Evolutionary conservation across 2,329 filamentous ascomycete genomes (phyloP).

Genomic region (Pestalotiopsis sp.): DNA sequence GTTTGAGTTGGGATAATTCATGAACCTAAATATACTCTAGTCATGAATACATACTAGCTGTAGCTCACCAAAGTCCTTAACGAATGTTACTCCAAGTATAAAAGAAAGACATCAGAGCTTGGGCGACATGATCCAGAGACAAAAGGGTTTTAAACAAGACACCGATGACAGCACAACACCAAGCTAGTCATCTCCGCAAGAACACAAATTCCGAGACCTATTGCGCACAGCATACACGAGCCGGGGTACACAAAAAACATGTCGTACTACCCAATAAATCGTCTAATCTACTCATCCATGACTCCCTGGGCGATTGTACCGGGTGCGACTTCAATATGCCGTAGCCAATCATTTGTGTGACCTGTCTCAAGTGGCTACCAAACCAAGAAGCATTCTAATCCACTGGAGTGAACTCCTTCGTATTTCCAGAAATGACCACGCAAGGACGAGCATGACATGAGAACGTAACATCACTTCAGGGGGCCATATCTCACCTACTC

Average conservation of each 20-base stretch:
- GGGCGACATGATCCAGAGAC: background rate
- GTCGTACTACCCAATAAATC: conserved; percentile 21
- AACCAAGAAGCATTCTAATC: background rate
- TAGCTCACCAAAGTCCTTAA: background rate
- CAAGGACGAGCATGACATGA: background rate
- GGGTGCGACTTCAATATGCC: conserved; percentile 26
- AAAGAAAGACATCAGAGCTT: background rate
- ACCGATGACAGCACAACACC: background rate
- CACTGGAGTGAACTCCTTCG: conserved; percentile 5
- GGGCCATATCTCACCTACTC: background rate
- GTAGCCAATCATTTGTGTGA: conserved; percentile 33
- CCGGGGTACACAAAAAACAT: conserved; percentile 23
- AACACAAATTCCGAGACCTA: conserved; percentile 11
- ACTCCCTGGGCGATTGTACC: conserved; percentile 4
- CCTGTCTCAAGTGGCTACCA: conserved; percentile 26
- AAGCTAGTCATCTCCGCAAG: background rate
- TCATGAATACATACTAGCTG: too few species aligned
- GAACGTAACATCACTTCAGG: background rate
- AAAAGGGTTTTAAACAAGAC: background rate
- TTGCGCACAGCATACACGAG: conserved; percentile 22
- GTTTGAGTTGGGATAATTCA: too few species aligned
- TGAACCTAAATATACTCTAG: too few species aligned
- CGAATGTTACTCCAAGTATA: background rate
- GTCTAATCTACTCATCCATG: background rate
- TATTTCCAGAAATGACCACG: conserved; percentile 14